phyloP scores from a whole-genome alignment of 208 protist species.

The Novymonas esmeraldas region DNA sequence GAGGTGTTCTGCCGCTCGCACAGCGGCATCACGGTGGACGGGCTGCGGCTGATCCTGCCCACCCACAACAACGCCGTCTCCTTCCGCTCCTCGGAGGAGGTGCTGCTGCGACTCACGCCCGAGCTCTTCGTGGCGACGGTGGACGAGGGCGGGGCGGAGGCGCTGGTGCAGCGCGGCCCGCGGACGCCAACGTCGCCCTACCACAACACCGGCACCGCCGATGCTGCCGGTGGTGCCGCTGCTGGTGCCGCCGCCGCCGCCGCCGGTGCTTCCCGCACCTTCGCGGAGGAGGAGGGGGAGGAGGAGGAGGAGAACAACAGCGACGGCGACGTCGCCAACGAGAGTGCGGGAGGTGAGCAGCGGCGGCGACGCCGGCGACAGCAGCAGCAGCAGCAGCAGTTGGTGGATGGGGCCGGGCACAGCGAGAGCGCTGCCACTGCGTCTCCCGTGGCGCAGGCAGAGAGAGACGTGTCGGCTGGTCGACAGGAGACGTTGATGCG shows the following conservation, averaged over 20 bases:
- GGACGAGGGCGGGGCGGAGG: constrained; percentile 22
- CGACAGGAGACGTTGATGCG: too few species aligned
- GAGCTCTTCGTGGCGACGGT: constrained; percentile 17
- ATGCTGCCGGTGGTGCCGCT: background rate
- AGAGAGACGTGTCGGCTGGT: too few species aligned
- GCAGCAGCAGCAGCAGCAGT: background rate
- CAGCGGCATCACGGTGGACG: constrained; percentile 64
- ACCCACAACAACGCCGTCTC: constrained; percentile 55
- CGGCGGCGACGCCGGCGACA: too few species aligned
- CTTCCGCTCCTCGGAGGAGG: constrained; percentile 56
- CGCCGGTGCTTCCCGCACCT: background rate
- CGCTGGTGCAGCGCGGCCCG: constrained; percentile 1
- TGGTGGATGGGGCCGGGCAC: too few species aligned
- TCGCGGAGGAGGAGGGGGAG: background rate
- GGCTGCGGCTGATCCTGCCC: constrained; percentile 61
- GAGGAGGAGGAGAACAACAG: background rate
- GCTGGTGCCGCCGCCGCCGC: background rate
- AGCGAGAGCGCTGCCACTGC: too few species aligned
- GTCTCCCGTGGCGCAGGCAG: too few species aligned
- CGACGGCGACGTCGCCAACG: too few species aligned
- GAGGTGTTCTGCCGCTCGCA: constrained; percentile 69
- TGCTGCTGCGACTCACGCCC: constrained; percentile 44
- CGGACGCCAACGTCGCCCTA: background rate
- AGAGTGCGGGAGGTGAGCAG: too few species aligned
- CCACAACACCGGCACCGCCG: background rate